These are phyloP conservation scores for Beauveria asiatica DNA, from an alignment of 2,329 filamentous ascomycete genomes.

Conservation along the genomic window DNA sequence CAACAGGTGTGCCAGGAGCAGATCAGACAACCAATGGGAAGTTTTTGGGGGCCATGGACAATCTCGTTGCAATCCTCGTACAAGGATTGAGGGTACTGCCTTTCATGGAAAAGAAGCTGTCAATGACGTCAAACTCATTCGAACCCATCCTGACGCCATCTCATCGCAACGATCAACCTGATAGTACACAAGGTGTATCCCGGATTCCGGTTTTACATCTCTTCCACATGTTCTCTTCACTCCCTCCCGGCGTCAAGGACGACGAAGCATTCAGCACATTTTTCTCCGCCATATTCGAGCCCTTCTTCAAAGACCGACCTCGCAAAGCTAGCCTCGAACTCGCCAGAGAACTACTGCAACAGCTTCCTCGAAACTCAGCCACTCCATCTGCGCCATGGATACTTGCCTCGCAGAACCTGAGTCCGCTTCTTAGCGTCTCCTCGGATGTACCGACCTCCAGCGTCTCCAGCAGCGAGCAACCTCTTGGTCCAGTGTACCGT, in stretches of 20 bases:
- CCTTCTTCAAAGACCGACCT: conserved; percentile 47
- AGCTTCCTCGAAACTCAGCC: conserved; percentile 35
- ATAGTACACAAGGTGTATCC: conserved; percentile 41
- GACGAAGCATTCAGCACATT: conserved; percentile 37
- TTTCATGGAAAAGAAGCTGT: conserved; percentile 54
- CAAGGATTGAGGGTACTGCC: conserved; percentile 47
- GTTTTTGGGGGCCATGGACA: conserved; percentile 46
- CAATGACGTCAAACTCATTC: conserved; percentile 47
- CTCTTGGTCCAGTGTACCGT: conserved; percentile 60
- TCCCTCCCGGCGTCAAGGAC: conserved; percentile 39
- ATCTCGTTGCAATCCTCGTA: conserved; percentile 40
- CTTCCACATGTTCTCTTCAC: conserved; percentile 49
- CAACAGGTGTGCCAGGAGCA: conserved; percentile 26
- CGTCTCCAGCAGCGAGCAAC: conserved; percentile 27
- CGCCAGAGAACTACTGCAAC: conserved; percentile 42
- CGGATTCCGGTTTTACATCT: conserved; percentile 59
- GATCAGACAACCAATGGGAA: conserved; percentile 36
- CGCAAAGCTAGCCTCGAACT: conserved; percentile 36
- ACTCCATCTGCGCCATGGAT: conserved; percentile 44
- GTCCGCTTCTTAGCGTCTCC: conserved; percentile 30
- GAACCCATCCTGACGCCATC: conserved; percentile 59
- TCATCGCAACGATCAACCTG: conserved; percentile 44
- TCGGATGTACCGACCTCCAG: conserved; percentile 16
- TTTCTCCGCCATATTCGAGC: conserved; percentile 44
- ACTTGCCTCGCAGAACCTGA: conserved; percentile 39